These are phyloP conservation scores for Xanthoconium stramineum DNA, from an alignment of 768 basidiomycete species.

Conservation along the genomic window DNA sequence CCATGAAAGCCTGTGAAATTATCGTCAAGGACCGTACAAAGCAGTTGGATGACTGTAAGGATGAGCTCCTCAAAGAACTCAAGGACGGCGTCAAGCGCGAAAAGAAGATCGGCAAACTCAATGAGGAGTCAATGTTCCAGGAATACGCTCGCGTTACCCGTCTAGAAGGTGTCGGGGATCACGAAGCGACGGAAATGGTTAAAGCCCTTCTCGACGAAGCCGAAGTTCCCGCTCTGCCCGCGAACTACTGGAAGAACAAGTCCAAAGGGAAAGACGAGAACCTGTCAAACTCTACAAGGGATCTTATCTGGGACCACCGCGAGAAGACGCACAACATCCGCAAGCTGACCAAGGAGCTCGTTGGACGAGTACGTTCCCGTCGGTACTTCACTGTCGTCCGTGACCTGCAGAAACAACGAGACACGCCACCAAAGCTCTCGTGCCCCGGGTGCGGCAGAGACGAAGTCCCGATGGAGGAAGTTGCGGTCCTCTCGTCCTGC, in stretches of 20 bases:
- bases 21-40: slow-evolving; percentile 79
- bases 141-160: slow-evolving; percentile 71
- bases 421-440: slow-evolving; percentile 51
- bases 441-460: slow-evolving; percentile 63
- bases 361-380: slow-evolving; percentile 84
- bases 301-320: slow-evolving; percentile 73
- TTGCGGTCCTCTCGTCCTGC: slow-evolving; percentile 87
- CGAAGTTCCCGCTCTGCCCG: slow-evolving; percentile 38
- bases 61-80: slow-evolving; percentile 66
- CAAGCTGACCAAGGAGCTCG: slow-evolving; percentile 80
- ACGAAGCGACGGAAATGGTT: slow-evolving; percentile 66
- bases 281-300: slow-evolving; percentile 54
- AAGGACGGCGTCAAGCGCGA: slow-evolving; percentile 65
- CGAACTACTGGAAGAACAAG: slow-evolving; percentile 37
- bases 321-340: slow-evolving; percentile 87
- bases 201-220: slow-evolving; percentile 59
- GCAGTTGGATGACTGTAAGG: slow-evolving; percentile 77
- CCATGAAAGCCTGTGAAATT: slow-evolving; percentile 90
- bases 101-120: slow-evolving; percentile 58
- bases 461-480: slow-evolving; percentile 57
- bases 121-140: slow-evolving; percentile 74
- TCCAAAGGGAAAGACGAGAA: slow-evolving; percentile 53
- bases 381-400: slow-evolving; percentile 92
- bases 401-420: slow-evolving; percentile 76
- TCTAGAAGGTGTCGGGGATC: slow-evolving; percentile 66